Percentiles rank a stretch among this genome's conserved stretches.
Conservation (phyloP, 2,329 filamentous ascomycete genomes). For the Penicillium fuscoglaucum region DNA sequence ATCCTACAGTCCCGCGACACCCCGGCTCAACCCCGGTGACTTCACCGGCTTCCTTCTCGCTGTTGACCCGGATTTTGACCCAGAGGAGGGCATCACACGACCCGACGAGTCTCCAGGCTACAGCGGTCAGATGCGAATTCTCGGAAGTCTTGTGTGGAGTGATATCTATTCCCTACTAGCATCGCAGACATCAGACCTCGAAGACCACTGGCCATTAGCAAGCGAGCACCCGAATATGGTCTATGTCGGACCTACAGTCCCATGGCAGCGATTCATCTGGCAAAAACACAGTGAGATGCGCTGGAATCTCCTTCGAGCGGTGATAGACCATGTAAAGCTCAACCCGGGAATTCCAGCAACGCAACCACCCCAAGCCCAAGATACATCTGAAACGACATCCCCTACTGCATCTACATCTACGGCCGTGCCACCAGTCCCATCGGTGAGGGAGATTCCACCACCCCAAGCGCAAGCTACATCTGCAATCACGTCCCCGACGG, state of each 20-base stretch:
- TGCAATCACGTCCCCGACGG: neutral
- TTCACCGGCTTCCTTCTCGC: conserved; percentile 25
- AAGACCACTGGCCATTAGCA: conserved; percentile 32
- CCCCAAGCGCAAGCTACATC: neutral
- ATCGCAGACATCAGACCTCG: conserved; percentile 16
- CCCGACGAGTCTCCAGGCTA: conserved; percentile 25
- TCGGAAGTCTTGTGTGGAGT: conserved; percentile 32
- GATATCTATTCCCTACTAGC: conserved; percentile 27
- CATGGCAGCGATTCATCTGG: conserved; percentile 16
- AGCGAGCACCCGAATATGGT: conserved; percentile 30
- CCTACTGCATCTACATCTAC: neutral
- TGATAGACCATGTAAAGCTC: conserved; percentile 7
- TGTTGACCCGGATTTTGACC: conserved; percentile 27
- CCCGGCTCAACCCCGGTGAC: conserved; percentile 18
- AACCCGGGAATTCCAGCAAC: conserved; percentile 1
- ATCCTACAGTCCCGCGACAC: conserved; percentile 9
- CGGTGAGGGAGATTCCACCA: neutral
- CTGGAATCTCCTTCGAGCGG: conserved; percentile 2
- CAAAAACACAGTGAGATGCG: conserved; percentile 10
- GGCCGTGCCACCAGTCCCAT: neutral
- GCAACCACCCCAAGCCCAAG: neutral
- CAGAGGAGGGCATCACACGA: conserved; percentile 5
- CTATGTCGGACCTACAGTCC: conserved; percentile 27
- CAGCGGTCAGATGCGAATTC: conserved; percentile 29
- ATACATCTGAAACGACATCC: neutral